phyloP scores from a whole-genome alignment of 768 basidiomycete species.

The Agaricus blazei region DNA sequence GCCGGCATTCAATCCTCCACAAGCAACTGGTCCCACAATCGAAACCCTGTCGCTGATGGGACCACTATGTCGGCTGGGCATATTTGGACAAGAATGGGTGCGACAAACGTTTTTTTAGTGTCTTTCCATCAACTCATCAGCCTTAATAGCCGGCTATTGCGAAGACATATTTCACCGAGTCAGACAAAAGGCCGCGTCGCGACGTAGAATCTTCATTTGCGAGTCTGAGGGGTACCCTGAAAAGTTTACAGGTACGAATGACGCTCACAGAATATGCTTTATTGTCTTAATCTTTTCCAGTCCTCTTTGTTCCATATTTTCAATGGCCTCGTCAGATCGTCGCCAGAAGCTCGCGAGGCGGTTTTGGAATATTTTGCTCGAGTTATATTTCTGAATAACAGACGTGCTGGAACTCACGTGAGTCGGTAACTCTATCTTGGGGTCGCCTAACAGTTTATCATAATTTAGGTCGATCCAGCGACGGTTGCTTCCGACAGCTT shows the following conservation, averaged over 20 bases:
- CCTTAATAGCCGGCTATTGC: constrained; percentile 63
- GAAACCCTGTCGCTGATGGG: constrained; percentile 73
- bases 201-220: constrained; percentile 82
- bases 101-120: constrained; percentile 16
- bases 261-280: not conserved
- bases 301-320: constrained; percentile 80
- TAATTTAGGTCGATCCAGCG: constrained; percentile 65
- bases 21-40: constrained; percentile 55
- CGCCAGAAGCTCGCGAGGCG: constrained; percentile 71
- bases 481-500: constrained; percentile 90
- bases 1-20: constrained; percentile 65
- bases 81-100: constrained; percentile 90
- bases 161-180: constrained; percentile 79
- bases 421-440: constrained; percentile 8
- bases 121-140: constrained; percentile 9
- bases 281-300: constrained; percentile 16
- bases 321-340: constrained; percentile 83
- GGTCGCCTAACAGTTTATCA: not conserved
- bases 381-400: constrained; percentile 70
- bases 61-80: constrained; percentile 75
- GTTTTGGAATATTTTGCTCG: constrained; percentile 80
- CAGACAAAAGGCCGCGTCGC: constrained; percentile 63
- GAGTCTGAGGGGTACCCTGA: constrained; percentile 82
- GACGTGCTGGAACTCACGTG: constrained; percentile 89
- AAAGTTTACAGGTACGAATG: constrained; percentile 67